phyloP scores from a whole-genome alignment of 176 grass and related monocot species.

The Avena sativa region DNA sequence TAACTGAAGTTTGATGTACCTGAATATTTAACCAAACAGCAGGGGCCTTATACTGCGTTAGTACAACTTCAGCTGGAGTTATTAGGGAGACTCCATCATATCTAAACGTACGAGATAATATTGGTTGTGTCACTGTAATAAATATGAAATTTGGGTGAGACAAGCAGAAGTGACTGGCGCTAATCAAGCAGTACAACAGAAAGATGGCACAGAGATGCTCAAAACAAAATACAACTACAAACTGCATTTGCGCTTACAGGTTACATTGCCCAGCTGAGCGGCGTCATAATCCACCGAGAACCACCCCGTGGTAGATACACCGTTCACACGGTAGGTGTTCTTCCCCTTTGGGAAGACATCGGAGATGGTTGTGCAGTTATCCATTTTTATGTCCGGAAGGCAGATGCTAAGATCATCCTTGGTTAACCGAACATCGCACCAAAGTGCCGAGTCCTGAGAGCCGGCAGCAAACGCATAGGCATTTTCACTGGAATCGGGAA shows the following conservation, averaged over 20 bases:
- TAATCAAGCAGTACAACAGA: slow-evolving; percentile 15
- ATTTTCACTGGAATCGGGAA: slow-evolving; percentile 65
- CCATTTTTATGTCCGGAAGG: slow-evolving; percentile 60
- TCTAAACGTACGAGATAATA: slow-evolving; percentile 37
- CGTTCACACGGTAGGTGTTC: slow-evolving; percentile 71
- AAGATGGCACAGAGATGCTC: slow-evolving; percentile 1
- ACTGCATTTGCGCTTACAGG: slow-evolving; percentile 52
- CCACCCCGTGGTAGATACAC: slow-evolving; percentile 60
- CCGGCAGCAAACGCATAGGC: slow-evolving; percentile 47
- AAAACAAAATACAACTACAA: background rate
- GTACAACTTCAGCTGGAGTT: slow-evolving; percentile 37
- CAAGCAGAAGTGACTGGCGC: background rate
- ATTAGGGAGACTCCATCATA: slow-evolving; percentile 29
- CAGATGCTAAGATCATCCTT: slow-evolving; percentile 73
- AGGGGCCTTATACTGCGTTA: slow-evolving; percentile 22
- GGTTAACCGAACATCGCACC: slow-evolving; percentile 75
- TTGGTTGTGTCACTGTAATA: slow-evolving; percentile 57
- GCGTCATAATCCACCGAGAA: slow-evolving; percentile 62
- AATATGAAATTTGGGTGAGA: slow-evolving; percentile 32
- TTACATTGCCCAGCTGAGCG: slow-evolving; percentile 32
- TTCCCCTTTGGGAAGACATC: slow-evolving; percentile 31
- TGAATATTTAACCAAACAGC: slow-evolving; percentile 90
- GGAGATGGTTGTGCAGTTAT: slow-evolving; percentile 63
- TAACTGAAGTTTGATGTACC: slow-evolving; percentile 55
- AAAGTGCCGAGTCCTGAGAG: slow-evolving; percentile 42